phyloP scores from a whole-genome alignment of 352 stramenopile species.

The Poterioochromonas sp. region DNA sequence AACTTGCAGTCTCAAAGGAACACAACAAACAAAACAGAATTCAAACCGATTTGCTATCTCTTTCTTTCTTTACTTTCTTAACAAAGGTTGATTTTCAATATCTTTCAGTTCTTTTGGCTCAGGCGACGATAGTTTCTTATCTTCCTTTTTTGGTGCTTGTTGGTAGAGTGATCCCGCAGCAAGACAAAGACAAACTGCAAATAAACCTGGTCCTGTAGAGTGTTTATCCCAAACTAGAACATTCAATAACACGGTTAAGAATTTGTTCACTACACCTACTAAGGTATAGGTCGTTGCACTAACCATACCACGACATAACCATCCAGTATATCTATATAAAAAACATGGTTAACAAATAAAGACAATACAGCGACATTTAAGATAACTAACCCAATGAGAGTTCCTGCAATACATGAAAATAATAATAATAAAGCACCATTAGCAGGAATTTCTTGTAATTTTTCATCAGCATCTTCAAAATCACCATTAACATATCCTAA shows the following conservation, averaged over 20 bases:
- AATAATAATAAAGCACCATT: conserved; percentile 46
- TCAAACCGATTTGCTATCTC: background rate
- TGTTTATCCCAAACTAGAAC: conserved; percentile 68
- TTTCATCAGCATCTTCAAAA: conserved; percentile 48
- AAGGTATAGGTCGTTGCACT: conserved; percentile 60
- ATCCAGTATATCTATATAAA: conserved; percentile 45
- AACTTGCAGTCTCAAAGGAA: too few species aligned
- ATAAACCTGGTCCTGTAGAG: conserved; percentile 52
- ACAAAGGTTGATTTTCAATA: background rate
- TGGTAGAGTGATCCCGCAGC: conserved; percentile 57
- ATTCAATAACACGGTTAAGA: conserved; percentile 66
- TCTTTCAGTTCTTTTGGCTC: background rate
- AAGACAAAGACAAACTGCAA: conserved; percentile 59
- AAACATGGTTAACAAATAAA: background rate
- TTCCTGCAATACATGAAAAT: conserved; percentile 57
- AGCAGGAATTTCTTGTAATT: conserved; percentile 38
- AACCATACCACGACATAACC: conserved; percentile 57
- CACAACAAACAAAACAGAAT: background rate
- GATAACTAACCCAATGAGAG: conserved; percentile 51
- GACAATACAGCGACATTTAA: conserved; percentile 45
- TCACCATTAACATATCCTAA: conserved; percentile 52
- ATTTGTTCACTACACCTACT: conserved; percentile 66
- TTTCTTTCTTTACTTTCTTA: background rate
- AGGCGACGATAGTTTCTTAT: background rate
- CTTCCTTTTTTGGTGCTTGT: conserved; percentile 55